Conservation (phyloP, 192 early-diverging fungal genomes). For the Borealophlyctis nickersoniae region DNA sequence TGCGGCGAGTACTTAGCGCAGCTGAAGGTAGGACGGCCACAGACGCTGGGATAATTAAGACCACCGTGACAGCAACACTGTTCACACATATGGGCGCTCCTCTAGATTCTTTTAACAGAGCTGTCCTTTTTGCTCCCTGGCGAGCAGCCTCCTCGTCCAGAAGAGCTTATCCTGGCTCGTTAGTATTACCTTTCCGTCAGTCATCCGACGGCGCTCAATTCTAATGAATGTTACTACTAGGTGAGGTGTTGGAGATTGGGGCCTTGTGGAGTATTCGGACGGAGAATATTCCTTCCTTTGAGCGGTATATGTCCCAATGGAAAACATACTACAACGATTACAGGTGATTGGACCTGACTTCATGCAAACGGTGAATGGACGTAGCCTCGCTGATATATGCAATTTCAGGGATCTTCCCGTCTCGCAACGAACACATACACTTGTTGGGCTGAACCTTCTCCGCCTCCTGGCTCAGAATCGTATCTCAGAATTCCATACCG, state of each 20-base stretch:
- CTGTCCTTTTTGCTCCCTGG: constrained; percentile 43
- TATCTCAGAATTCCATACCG: constrained; percentile 98
- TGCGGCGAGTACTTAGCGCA: constrained; percentile 62
- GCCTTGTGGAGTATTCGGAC: constrained; percentile 82
- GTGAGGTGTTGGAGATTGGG: constrained; percentile 85
- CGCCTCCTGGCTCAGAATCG: constrained; percentile 90
- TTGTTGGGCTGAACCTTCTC: constrained; percentile 90
- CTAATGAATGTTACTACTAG: constrained; percentile 34
- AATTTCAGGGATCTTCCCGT: constrained; percentile 54
- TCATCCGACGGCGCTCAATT: not conserved
- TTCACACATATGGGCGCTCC: not conserved
- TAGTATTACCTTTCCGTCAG: constrained; percentile 18
- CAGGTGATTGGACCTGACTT: constrained; percentile 43
- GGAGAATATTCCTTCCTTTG: constrained; percentile 90
- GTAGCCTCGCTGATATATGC: constrained; percentile 1
- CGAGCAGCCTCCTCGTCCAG: constrained; percentile 23
- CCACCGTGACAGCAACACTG: not conserved
- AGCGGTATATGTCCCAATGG: constrained; percentile 91
- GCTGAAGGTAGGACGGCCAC: constrained; percentile 58
- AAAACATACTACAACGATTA: constrained; percentile 84
- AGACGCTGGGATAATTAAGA: not conserved
- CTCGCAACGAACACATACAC: constrained; percentile 81
- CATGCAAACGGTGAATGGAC: not conserved
- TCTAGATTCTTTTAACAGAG: constrained; percentile 43
- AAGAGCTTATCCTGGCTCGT: constrained; percentile 57